A percentile compares a stretch with the other conserved stretches of the same genome.
Conservation (phyloP, 2,329 filamentous ascomycete species). For the Madurella fahalii region DNA sequence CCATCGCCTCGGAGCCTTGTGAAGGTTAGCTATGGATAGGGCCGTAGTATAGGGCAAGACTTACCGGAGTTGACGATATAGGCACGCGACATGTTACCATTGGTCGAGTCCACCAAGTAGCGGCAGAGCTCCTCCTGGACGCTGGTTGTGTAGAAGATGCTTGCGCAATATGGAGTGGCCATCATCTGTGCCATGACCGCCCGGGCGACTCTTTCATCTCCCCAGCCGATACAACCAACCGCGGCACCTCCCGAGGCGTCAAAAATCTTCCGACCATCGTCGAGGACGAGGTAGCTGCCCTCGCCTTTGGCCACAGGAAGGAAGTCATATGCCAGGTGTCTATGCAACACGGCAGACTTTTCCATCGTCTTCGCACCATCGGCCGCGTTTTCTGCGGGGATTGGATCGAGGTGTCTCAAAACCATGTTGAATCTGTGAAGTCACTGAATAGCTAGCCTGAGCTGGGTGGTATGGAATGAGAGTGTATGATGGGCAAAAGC, state of each 20-base stretch:
- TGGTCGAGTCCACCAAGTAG: constrained; percentile 34
- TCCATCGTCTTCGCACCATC: not conserved
- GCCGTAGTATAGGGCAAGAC: constrained; percentile 38
- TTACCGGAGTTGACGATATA: constrained; percentile 38
- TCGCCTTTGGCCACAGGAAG: constrained; percentile 31
- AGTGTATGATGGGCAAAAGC: not conserved
- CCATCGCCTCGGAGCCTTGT: constrained; percentile 58
- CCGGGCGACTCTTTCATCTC: constrained; percentile 37
- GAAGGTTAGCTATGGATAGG: constrained; percentile 35
- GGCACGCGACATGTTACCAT: constrained; percentile 36
- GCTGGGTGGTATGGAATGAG: not conserved
- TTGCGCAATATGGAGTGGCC: constrained; percentile 40
- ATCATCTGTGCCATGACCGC: constrained; percentile 40
- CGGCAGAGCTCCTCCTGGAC: constrained; percentile 39
- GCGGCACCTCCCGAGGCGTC: constrained; percentile 45
- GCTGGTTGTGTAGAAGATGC: constrained; percentile 39
- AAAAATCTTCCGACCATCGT: constrained; percentile 39
- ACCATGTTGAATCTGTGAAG: constrained; percentile 19
- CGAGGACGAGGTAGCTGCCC: constrained; percentile 38
- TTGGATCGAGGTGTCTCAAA: constrained; percentile 15
- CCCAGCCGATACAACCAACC: constrained; percentile 46
- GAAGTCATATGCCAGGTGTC: constrained; percentile 34
- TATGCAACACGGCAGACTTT: constrained; percentile 37
- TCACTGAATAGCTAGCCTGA: not conserved
- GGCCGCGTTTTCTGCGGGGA: not conserved